phyloP scores from a whole-genome alignment of 192 early-diverging fungal genomes.

The Cladochytrium replicatum region DNA sequence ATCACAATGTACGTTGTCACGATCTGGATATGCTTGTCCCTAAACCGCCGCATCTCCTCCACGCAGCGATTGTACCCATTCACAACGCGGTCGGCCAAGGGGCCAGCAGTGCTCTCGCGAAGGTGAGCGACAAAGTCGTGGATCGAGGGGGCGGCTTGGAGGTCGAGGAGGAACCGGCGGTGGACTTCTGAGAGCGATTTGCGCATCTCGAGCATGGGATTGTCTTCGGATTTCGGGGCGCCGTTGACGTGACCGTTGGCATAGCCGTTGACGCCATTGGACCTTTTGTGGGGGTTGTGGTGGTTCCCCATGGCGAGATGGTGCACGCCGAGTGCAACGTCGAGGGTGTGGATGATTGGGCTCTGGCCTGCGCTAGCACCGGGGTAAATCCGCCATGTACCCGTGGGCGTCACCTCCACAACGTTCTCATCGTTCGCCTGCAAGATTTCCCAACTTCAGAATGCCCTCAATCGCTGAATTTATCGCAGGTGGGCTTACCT shows the following conservation, averaged over 20 bases:
- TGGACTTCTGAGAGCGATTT: too few relatives aligned
- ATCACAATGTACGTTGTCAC: slow-evolving; percentile 83
- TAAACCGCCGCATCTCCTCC: slow-evolving; percentile 71
- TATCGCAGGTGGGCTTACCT: too few relatives aligned
- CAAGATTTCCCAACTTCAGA: too few relatives aligned
- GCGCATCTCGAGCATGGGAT: too few relatives aligned
- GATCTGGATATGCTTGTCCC: slow-evolving; percentile 87
- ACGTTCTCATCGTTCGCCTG: too few relatives aligned
- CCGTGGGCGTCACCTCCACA: too few relatives aligned
- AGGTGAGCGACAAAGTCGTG: slow-evolving; percentile 13
- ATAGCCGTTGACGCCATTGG: too few relatives aligned
- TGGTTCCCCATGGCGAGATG: neutral
- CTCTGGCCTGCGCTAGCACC: slow-evolving; percentile 93
- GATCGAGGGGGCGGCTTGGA: slow-evolving; percentile 22
- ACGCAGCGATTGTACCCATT: slow-evolving; percentile 73
- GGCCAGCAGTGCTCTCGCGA: slow-evolving; percentile 9
- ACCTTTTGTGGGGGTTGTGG: neutral
- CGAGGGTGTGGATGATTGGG: slow-evolving; percentile 79
- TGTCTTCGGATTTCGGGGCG: too few relatives aligned
- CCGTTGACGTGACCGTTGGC: too few relatives aligned
- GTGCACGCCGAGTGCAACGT: slow-evolving; percentile 72
- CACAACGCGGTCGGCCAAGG: slow-evolving; percentile 32
- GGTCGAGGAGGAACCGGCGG: slow-evolving; percentile 11
- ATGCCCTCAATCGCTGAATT: too few relatives aligned
- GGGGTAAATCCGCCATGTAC: slow-evolving; percentile 47